Evolutionary conservation across 164 flowering plant genomes (phyloP).

Genomic region (Pachysandra terminalis): DNA sequence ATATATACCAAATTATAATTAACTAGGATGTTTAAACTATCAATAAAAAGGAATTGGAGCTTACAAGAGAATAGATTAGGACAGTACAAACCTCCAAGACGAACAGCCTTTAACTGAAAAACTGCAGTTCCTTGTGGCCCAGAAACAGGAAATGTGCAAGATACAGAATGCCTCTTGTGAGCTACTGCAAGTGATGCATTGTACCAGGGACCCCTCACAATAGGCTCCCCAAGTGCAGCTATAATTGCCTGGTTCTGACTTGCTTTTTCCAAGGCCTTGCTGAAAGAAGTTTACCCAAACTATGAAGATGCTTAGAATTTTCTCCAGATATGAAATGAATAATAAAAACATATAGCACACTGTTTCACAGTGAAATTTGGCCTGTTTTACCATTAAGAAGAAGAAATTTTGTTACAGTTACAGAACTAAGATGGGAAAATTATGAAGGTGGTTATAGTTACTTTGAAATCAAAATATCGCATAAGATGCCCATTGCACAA

Average conservation of each 20-base stretch:
- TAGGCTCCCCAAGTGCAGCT: slow-evolving; percentile 87
- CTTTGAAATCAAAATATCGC: too few species aligned
- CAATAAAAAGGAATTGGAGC: not conserved
- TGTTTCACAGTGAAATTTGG: too few species aligned
- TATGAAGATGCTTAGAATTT: not conserved
- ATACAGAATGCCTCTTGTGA: slow-evolving; percentile 78
- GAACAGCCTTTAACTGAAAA: slow-evolving; percentile 78
- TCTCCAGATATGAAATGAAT: not conserved
- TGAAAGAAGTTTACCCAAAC: slow-evolving; percentile 27
- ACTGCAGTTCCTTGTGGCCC: slow-evolving; percentile 88
- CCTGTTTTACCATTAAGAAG: too few species aligned
- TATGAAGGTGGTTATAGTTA: too few species aligned
- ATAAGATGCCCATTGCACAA: too few species aligned
- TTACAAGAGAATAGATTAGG: not conserved
- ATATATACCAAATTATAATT: too few species aligned
- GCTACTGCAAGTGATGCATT: slow-evolving; percentile 89
- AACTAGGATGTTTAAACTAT: not conserved
- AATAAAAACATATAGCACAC: not conserved
- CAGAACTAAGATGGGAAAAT: too few species aligned
- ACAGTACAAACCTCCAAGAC: slow-evolving; percentile 57
- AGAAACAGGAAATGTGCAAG: slow-evolving; percentile 90
- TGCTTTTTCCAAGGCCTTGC: slow-evolving; percentile 87
- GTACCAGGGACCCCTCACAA: slow-evolving; percentile 87
- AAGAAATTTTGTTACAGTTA: too few species aligned
- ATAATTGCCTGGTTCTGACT: slow-evolving; percentile 48